Evolutionary conservation across 2,329 filamentous ascomycete genomes (phyloP).

Genomic region (Fusarium sp.): DNA sequence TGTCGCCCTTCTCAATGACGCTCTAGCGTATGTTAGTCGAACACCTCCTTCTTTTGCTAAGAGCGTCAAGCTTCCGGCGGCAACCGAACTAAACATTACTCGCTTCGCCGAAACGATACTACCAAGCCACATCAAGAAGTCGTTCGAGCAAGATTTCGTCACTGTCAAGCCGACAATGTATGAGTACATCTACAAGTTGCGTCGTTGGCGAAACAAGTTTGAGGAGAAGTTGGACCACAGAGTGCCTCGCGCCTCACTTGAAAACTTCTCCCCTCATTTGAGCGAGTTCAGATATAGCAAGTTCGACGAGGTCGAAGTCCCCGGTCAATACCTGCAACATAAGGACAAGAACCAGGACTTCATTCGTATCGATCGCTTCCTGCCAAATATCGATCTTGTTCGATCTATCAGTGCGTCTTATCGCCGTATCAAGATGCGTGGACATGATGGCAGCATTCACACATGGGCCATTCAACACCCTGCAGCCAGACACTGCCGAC

Average conservation of each 20-base stretch:
- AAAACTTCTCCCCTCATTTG: conserved; percentile 87
- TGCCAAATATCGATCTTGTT: conserved; percentile 93
- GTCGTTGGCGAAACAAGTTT: conserved; percentile 96
- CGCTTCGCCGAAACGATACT: conserved; percentile 96
- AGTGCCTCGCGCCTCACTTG: conserved; percentile 77
- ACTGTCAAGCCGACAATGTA: conserved; percentile 95
- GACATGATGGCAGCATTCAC: conserved; percentile 97
- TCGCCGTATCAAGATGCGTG: conserved; percentile 92
- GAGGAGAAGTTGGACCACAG: conserved; percentile 96
- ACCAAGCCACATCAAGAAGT: conserved; percentile 92
- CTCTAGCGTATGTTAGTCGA: conserved; percentile 88
- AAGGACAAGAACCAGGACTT: conserved; percentile 99
- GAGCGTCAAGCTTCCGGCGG: conserved; percentile 87
- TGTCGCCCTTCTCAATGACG: conserved; percentile 96
- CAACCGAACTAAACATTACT: conserved; percentile 96
- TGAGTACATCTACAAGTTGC: conserved; percentile 97
- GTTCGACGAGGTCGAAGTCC: conserved; percentile 98
- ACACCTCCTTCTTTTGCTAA: conserved; percentile 88
- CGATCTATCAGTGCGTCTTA: conserved; percentile 92
- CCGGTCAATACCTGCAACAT: conserved; percentile 95
- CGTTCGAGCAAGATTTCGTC: conserved; percentile 98
- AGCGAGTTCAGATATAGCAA: conserved; percentile 98
- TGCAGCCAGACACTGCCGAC: conserved; percentile 87
- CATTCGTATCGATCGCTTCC: conserved; percentile 94
- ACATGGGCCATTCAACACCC: conserved; percentile 97